A percentile compares a stretch with the other conserved stretches of the same genome.
Conservation (phyloP, 305 asterid genomes). For the Fraxinus angustifolia region DNA sequence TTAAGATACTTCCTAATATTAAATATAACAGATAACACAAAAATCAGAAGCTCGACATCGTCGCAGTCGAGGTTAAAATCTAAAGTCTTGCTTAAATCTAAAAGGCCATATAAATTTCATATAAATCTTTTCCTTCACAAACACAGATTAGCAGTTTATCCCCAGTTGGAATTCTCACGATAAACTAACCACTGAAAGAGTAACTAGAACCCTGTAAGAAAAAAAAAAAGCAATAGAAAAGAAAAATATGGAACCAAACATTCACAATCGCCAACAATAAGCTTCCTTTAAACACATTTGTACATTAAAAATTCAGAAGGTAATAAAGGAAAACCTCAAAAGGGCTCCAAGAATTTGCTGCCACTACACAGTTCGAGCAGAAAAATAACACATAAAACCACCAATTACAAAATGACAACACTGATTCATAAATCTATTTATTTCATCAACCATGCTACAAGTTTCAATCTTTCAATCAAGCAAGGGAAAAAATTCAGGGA, state of each 20-base stretch:
- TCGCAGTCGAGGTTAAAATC: neutral
- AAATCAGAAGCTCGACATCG: neutral
- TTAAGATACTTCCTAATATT: neutral
- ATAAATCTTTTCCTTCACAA: neutral
- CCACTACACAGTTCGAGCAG: neutral
- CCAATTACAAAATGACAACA: slow-evolving; percentile 9
- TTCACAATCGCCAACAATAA: neutral
- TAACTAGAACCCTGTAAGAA: neutral
- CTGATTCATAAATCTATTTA: neutral
- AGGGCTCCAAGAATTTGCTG: neutral
- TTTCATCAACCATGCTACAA: neutral
- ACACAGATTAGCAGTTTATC: slow-evolving; percentile 4
- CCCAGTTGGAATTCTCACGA: neutral
- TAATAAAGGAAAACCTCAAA: neutral
- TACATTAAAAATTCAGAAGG: slow-evolving; percentile 13
- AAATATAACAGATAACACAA: neutral
- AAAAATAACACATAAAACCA: neutral
- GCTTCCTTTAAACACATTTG: neutral
- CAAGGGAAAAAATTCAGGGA: slow-evolving; percentile 7
- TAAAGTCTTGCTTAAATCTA: neutral
- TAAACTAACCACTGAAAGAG: neutral
- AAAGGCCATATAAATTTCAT: neutral
- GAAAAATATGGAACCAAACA: neutral
- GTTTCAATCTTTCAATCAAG: slow-evolving; percentile 12
- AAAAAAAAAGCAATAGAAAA: neutral